phyloP scores from a whole-genome alignment of 2,329 filamentous ascomycete species.

The Diplodia scrobiculata region DNA sequence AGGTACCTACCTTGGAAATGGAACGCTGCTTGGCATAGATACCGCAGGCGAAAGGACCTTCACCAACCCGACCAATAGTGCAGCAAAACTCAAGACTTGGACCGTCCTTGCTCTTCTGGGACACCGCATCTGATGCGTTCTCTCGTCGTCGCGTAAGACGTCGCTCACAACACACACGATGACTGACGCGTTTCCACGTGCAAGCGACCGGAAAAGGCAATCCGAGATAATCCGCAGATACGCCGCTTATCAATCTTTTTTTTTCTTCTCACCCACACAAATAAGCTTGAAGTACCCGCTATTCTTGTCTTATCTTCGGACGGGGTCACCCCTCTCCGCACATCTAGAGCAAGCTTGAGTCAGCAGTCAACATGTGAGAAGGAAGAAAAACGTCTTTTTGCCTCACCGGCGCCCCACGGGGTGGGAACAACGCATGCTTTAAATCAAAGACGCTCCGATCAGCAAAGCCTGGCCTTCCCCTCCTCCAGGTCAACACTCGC shows the following conservation, averaged over 20 bases:
- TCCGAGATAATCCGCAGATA: conserved; percentile 5
- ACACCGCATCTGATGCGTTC: background rate
- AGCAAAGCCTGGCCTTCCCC: background rate
- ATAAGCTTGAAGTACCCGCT: background rate
- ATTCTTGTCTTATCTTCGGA: conserved; percentile 12
- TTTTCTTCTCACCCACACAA: background rate
- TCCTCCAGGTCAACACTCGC: background rate
- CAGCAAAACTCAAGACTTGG: background rate
- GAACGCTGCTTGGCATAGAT: background rate
- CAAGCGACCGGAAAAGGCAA: background rate
- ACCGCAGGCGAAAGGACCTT: background rate
- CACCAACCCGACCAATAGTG: background rate
- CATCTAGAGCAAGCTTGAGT: background rate
- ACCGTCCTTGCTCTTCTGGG: background rate
- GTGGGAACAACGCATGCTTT: conserved; percentile 1
- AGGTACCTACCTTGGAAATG: background rate
- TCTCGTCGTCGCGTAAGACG: background rate
- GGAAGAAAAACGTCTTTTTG: background rate
- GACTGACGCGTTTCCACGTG: background rate
- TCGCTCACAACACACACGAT: background rate
- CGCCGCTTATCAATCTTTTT: conserved; percentile 10
- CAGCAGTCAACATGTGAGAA: conserved; percentile 2
- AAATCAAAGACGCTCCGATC: conserved; percentile 8
- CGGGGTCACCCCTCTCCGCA: conserved; percentile 9
- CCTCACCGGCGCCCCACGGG: conserved; percentile 1